Conservation (phyloP, 495 filamentous ascomycete genomes). For the Xylaria palmicola region DNA sequence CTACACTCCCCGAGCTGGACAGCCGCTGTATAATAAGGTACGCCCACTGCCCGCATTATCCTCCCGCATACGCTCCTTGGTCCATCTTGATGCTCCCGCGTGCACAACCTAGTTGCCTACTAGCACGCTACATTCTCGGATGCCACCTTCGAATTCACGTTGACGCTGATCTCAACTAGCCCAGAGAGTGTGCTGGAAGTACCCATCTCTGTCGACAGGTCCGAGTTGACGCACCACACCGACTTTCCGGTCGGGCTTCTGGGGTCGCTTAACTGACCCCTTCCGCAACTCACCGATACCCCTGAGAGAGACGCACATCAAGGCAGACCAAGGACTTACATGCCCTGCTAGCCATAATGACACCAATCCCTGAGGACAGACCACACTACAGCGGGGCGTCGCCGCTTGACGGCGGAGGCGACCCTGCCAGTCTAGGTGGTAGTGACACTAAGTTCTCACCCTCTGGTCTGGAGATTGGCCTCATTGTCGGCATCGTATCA, state of each 20-base stretch:
- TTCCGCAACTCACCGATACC: not conserved
- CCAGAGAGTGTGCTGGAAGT: not conserved
- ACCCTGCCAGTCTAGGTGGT: slow-evolving; percentile 21
- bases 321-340: not conserved
- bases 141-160: not conserved
- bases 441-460: slow-evolving; percentile 16
- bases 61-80: not conserved
- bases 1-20: not conserved
- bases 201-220: not conserved
- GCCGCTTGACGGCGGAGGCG: slow-evolving; percentile 27
- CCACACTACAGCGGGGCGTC: slow-evolving; percentile 26
- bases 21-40: slow-evolving; percentile 1
- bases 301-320: not conserved
- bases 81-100: not conserved
- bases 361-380: slow-evolving; percentile 20
- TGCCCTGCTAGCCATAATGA: slow-evolving; percentile 14
- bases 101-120: not conserved
- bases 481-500: slow-evolving; percentile 23
- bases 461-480: slow-evolving; percentile 28
- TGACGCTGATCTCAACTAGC: not conserved
- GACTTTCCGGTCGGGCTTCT: not conserved
- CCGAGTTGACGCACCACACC: not conserved
- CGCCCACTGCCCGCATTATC: not conserved
- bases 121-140: not conserved
- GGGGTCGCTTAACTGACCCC: not conserved